Conservation (phyloP, 495 filamentous ascomycete species). For the Pseudomonodictys pantanalensis region DNA sequence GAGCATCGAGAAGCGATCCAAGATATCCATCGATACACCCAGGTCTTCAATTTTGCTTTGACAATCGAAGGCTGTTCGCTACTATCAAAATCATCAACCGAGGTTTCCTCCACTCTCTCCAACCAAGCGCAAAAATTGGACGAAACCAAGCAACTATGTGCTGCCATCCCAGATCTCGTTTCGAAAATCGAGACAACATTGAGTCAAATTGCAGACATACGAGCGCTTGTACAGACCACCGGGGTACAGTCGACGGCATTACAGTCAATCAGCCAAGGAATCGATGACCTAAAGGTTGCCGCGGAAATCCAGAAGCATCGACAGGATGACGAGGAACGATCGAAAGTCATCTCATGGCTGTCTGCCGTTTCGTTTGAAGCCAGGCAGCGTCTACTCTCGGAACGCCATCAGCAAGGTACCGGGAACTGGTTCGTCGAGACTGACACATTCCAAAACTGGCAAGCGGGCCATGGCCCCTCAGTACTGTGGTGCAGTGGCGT, state of each 20-base stretch:
- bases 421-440: background rate
- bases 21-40: background rate
- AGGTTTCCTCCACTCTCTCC: background rate
- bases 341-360: conserved; percentile 1
- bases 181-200: background rate
- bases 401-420: background rate
- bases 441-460: background rate
- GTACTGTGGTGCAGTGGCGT: conserved; percentile 1
- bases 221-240: background rate
- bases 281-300: background rate
- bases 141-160: background rate
- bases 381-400: conserved; percentile 1
- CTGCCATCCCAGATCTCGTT: background rate
- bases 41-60: conserved; percentile 1
- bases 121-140: background rate
- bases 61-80: background rate
- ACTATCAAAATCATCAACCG: background rate
- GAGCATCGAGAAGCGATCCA: background rate
- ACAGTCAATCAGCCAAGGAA: background rate
- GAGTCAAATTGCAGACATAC: background rate
- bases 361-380: conserved; percentile 6
- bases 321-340: background rate
- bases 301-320: background rate
- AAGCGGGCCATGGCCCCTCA: background rate
- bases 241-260: background rate